Evolutionary conservation across 139 green algal genomes (phyloP).

Genomic region (Helicosporidium sp.): DNA sequence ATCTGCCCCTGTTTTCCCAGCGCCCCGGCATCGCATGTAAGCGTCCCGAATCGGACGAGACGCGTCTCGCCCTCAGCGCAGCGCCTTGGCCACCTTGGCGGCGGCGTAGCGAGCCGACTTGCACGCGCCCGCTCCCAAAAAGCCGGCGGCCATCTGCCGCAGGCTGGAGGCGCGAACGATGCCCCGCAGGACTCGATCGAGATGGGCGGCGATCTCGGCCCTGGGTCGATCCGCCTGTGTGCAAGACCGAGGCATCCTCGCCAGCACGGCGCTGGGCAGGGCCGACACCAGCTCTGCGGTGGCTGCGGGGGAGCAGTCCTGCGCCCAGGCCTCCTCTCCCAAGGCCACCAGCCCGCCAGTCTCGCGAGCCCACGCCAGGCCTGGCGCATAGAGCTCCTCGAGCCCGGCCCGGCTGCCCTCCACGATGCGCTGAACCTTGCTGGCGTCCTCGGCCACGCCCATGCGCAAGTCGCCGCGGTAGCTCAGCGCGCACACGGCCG

Average conservation of each 20-base stretch:
- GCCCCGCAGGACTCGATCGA: no score
- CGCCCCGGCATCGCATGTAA: no score
- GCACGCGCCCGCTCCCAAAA: conserved; percentile 9
- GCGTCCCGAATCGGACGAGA: not conserved
- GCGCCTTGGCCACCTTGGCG: conserved; percentile 13
- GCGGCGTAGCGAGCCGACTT: conserved; percentile 11
- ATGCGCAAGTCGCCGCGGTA: conserved; percentile 65
- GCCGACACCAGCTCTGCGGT: not conserved
- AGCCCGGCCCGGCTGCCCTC: conserved; percentile 8
- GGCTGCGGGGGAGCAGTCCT: not conserved
- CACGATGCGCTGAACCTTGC: conserved; percentile 57
- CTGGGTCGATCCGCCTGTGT: no score
- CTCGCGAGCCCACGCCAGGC: conserved; percentile 1
- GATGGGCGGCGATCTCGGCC: no score
- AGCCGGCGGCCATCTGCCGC: conserved; percentile 6
- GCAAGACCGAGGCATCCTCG: no score
- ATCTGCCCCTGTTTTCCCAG: no score
- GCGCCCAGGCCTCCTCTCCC: conserved; percentile 1
- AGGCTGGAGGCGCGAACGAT: conserved; percentile 13
- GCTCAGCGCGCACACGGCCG: conserved; percentile 44
- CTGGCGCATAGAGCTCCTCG: conserved; percentile 1
- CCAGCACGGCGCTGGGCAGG: conserved; percentile 4
- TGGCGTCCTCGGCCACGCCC: conserved; percentile 52
- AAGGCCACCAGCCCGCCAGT: no score
- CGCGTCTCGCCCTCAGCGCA: not conserved